Conservation (phyloP, 495 filamentous ascomycete genomes). For the Acidomyces sp. region DNA sequence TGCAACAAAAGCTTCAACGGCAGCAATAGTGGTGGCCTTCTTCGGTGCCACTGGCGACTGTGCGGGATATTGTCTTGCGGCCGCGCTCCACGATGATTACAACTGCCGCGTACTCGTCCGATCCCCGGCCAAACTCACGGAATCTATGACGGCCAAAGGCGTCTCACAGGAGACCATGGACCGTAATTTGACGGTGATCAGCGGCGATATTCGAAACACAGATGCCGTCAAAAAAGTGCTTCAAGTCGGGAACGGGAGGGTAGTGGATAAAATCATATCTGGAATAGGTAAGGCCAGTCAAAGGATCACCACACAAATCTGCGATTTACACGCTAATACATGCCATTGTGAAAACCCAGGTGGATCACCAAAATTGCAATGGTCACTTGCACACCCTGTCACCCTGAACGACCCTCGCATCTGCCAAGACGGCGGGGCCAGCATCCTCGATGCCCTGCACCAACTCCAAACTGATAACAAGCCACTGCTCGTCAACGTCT, state of each 20-base stretch:
- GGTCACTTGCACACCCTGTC: slow-evolving; percentile 22
- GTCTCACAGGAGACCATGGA: slow-evolving; percentile 16
- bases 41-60: slow-evolving; percentile 46
- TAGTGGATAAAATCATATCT: slow-evolving; percentile 27
- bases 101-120: slow-evolving; percentile 35
- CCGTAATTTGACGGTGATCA: slow-evolving; percentile 25
- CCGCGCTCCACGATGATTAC: slow-evolving; percentile 19
- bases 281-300: slow-evolving; percentile 28
- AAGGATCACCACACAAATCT: too few species aligned
- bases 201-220: slow-evolving; percentile 23
- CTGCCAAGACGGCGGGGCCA: slow-evolving; percentile 38
- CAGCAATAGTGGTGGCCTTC: slow-evolving; percentile 35
- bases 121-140: slow-evolving; percentile 46
- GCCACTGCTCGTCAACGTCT: slow-evolving; percentile 38
- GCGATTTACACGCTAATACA: too few species aligned
- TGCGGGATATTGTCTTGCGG: slow-evolving; percentile 32
- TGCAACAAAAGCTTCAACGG: neutral
- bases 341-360: too few species aligned
- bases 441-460: slow-evolving; percentile 35
- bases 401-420: slow-evolving; percentile 43
- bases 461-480: slow-evolving; percentile 18
- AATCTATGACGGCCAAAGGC: slow-evolving; percentile 26
- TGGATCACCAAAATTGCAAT: slow-evolving; percentile 19
- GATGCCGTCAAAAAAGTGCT: slow-evolving; percentile 22
- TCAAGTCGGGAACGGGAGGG: neutral